Evolutionary conservation across 2,329 filamentous ascomycete species (phyloP), one percentile per base, ranked within the genome.

Genomic region (Sporothrix schenckii): DNA sequence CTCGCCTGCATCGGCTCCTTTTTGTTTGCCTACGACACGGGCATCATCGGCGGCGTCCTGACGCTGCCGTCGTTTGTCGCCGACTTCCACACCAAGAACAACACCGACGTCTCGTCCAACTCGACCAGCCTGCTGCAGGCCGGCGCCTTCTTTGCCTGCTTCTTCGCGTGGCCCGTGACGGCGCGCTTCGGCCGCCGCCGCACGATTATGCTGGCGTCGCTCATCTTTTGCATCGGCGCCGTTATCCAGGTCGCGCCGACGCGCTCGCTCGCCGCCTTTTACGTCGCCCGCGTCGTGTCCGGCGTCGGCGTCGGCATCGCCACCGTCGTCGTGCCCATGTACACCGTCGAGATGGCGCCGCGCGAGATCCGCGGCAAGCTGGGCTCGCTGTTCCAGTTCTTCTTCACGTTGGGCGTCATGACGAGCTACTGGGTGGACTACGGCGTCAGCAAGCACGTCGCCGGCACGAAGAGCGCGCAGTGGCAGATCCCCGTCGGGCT

Each of bases 261-360:
- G 0, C 75, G 74, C 1, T 80, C 80, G 10, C 92, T 90, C 89
- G 86, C 86, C 61, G 89, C 92, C 75, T 81, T 91, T 71, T 88
- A 89, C 74, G 81, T 89, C 60, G 90, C 90, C 16, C 83, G 90
- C 69, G 86, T 88, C 74, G 83, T 91, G 19, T 86, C 88, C 16
- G 90, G 90, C 67, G 80, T 91, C 1, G 89, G 89, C 16, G 88
- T 92, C 54, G 90, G 90, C 69, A 88, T 86, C 11, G 85, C 92
- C 69, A 91, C 90, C n/a, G 89, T 91, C 5, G 79, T 89, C 14
- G 88, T 89, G 0, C 88, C 89, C n/a, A 89, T 92, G 87, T 92
- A 91, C 76, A 89, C 91, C 75, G 86, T 86, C n/a, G 90, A 92
- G 79, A 90, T 86, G 6, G 87, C 88, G 0, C 90, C 90, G 0